phyloP scores from a whole-genome alignment of 2,329 filamentous ascomycete genomes.

The Fusarium albosuccineum region DNA sequence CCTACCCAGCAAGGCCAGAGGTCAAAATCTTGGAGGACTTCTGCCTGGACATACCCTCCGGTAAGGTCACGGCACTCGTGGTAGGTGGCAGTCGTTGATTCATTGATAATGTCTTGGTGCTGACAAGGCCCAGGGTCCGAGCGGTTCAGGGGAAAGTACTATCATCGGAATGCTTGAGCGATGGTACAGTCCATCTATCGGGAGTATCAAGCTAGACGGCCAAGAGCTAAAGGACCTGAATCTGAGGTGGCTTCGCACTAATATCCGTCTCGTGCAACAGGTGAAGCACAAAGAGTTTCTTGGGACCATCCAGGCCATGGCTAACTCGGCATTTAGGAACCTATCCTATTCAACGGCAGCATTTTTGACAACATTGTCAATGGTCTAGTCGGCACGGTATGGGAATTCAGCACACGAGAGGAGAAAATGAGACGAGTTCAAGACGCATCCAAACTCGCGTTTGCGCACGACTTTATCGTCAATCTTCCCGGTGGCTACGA shows the following conservation, averaged over 20 bases:
- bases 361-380: slow-evolving; percentile 66
- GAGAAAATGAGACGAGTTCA: slow-evolving; percentile 57
- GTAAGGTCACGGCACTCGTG: slow-evolving; percentile 57
- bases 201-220: slow-evolving; percentile 51
- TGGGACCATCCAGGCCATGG: background rate
- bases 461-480: slow-evolving; percentile 63
- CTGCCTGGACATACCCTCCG: slow-evolving; percentile 56
- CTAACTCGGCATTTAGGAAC: slow-evolving; percentile 41
- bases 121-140: slow-evolving; percentile 33
- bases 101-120: too few species aligned
- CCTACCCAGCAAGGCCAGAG: slow-evolving; percentile 58
- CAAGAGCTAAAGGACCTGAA: slow-evolving; percentile 47
- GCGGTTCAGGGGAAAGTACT: slow-evolving; percentile 54
- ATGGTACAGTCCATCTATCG: slow-evolving; percentile 51
- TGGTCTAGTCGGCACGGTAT: slow-evolving; percentile 54
- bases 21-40: slow-evolving; percentile 56
- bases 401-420: slow-evolving; percentile 43
- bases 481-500: slow-evolving; percentile 60
- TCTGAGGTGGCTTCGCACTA: slow-evolving; percentile 52
- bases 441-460: slow-evolving; percentile 60
- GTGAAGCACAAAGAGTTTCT: background rate
- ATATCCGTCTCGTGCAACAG: slow-evolving; percentile 53
- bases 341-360: slow-evolving; percentile 54
- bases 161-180: slow-evolving; percentile 54
- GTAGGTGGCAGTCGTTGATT: slow-evolving; percentile 25